Percentiles rank a stretch among this genome's conserved stretches.
Conservation (phyloP, 1,284 basidiomycete species). For the Fomitiporia mediterranea region DNA sequence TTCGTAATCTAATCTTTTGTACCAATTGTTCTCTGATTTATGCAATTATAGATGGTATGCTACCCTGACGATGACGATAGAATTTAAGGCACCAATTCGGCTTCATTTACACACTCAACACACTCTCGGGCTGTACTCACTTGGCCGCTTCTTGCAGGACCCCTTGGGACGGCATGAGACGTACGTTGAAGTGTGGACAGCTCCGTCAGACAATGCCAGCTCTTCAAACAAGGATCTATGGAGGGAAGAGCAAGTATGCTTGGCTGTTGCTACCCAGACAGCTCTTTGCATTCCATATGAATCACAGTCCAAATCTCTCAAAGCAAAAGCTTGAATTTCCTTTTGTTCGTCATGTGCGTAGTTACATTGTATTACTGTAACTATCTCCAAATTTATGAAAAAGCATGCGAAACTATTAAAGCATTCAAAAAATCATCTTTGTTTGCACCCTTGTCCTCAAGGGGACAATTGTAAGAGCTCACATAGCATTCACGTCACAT, state of each 20-base stretch:
- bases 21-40: not conserved
- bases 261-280: constrained; percentile 58
- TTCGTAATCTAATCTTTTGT: not conserved
- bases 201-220: constrained; percentile 35
- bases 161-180: constrained; percentile 19
- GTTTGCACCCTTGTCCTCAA: too few species aligned
- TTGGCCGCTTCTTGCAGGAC: constrained; percentile 18
- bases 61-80: constrained; percentile 51
- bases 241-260: constrained; percentile 56
- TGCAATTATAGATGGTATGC: constrained; percentile 47
- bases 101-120: not conserved
- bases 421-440: too few species aligned
- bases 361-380: too few species aligned
- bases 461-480: too few species aligned
- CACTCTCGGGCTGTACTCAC: constrained; percentile 8
- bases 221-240: constrained; percentile 31
- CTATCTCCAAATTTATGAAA: too few species aligned
- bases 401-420: too few species aligned
- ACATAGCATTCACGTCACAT: too few species aligned
- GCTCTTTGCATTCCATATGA: constrained; percentile 40
- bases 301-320: not conserved
- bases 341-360: too few species aligned
- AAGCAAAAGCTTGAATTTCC: not conserved
- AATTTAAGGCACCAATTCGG: constrained; percentile 47
- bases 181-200: constrained; percentile 22